Evolutionary conservation across 2,329 filamentous ascomycete species (phyloP).

Genomic region (Talaromyces sp.): DNA sequence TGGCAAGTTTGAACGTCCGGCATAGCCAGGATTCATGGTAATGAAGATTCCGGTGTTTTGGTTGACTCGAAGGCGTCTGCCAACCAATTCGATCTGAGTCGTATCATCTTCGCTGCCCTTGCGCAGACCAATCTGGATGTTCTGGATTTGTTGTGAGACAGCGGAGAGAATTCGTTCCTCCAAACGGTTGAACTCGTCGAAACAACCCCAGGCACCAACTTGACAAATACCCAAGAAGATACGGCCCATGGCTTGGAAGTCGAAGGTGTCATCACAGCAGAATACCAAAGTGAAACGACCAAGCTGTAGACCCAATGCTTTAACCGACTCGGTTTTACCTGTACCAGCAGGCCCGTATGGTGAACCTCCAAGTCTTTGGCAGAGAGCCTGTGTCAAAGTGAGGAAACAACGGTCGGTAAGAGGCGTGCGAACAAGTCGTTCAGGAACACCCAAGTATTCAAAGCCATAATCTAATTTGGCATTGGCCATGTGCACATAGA

Average conservation of each 20-base stretch:
- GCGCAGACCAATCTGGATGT: slow-evolving; percentile 93
- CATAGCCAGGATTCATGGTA: slow-evolving; percentile 99
- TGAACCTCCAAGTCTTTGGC: slow-evolving; percentile 90
- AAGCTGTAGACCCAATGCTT: slow-evolving; percentile 91
- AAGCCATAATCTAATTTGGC: slow-evolving; percentile 94
- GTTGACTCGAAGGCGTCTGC: slow-evolving; percentile 84
- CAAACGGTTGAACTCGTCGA: slow-evolving; percentile 98
- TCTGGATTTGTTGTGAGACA: slow-evolving; percentile 98
- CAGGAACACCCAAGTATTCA: slow-evolving; percentile 93
- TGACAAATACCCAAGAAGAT: slow-evolving; percentile 99
- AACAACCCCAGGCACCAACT: slow-evolving; percentile 98
- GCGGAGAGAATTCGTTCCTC: slow-evolving; percentile 97
- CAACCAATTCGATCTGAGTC: slow-evolving; percentile 88
- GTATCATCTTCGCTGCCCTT: slow-evolving; percentile 76
- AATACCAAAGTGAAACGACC: slow-evolving; percentile 98
- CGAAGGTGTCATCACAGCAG: slow-evolving; percentile 98
- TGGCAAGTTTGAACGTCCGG: slow-evolving; percentile 92
- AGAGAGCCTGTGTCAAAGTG: slow-evolving; percentile 91
- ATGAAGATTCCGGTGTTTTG: slow-evolving; percentile 97
- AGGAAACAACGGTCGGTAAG: slow-evolving; percentile 98
- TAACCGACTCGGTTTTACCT: slow-evolving; percentile 98
- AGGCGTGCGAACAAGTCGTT: slow-evolving; percentile 92
- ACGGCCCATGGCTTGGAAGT: slow-evolving; percentile 98
- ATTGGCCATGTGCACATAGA: slow-evolving; percentile 95
- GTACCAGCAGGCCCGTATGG: slow-evolving; percentile 97